A percentile compares a stretch with the other conserved stretches of the same genome.
phyloP scores from a whole-genome alignment of 805 yeast species.

The Nakazawaea ishiwadae region DNA sequence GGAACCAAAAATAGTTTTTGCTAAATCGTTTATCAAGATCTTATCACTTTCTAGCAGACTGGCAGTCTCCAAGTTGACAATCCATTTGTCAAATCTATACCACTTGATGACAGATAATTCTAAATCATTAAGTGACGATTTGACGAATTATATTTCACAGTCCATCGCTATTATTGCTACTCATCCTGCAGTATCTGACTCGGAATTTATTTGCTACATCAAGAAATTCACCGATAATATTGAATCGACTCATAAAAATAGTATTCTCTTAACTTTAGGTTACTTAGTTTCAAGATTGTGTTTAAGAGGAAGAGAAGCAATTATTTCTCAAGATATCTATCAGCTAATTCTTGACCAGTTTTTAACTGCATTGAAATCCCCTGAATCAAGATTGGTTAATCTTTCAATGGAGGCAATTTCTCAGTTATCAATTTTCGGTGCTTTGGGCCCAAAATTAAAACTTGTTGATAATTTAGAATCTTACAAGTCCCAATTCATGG shows the following conservation, averaged over 20 bases:
- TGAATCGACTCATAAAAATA: slow-evolving; percentile 13
- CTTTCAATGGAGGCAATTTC: slow-evolving; percentile 34
- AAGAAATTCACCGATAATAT: slow-evolving; percentile 10
- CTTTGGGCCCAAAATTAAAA: slow-evolving; percentile 31
- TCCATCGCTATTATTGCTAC: slow-evolving; percentile 31
- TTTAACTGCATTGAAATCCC: slow-evolving; percentile 14
- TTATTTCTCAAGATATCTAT: slow-evolving; percentile 15
- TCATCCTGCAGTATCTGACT: slow-evolving; percentile 27
- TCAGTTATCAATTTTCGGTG: slow-evolving; percentile 42
- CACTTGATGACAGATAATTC: slow-evolving; percentile 12
- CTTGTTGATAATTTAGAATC: slow-evolving; percentile 19
- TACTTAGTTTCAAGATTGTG: slow-evolving; percentile 43
- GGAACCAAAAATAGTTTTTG: slow-evolving; percentile 11
- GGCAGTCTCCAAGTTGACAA: slow-evolving; percentile 15
- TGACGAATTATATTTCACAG: slow-evolving; percentile 18
- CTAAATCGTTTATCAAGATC: slow-evolving; percentile 20
- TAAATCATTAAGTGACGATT: slow-evolving; percentile 21
- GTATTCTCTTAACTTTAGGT: slow-evolving; percentile 30
- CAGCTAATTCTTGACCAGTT: slow-evolving; percentile 15
- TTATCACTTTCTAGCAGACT: slow-evolving; percentile 21
- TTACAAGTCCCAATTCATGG: slow-evolving; percentile 22
- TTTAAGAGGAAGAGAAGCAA: slow-evolving; percentile 25
- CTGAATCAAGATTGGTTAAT: slow-evolving; percentile 22
- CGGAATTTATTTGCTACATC: slow-evolving; percentile 10
- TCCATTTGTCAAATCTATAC: slow-evolving; percentile 15